Evolutionary conservation across 164 flowering plant species (phyloP).

Genomic region (Umbellularia californica): DNA sequence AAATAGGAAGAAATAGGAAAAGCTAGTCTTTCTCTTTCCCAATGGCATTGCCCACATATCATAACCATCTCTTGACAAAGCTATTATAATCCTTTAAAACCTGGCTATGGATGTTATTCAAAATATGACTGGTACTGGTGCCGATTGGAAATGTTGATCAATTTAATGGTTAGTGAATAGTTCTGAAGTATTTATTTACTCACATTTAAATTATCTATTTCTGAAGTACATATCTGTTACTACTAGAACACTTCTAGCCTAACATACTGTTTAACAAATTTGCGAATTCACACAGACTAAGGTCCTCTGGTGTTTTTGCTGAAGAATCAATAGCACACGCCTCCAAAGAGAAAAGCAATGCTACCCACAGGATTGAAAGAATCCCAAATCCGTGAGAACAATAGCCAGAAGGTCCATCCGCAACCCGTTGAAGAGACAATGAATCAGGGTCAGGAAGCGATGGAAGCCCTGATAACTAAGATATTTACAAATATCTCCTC

Average conservation of each 20-base stretch:
- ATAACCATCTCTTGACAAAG: not conserved
- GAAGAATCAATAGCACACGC: constrained; percentile 16
- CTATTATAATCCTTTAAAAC: too few species aligned
- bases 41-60: not conserved
- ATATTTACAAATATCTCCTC: constrained; percentile 79
- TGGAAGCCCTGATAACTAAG: constrained; percentile 68
- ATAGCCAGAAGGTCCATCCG: constrained; percentile 91
- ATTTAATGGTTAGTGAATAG: not conserved
- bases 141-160: not conserved
- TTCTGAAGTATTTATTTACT: not conserved
- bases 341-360: constrained; percentile 55
- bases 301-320: constrained; percentile 18
- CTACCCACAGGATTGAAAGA: constrained; percentile 78
- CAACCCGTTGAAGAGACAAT: constrained; percentile 91
- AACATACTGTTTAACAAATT: constrained; percentile 5
- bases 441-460: constrained; percentile 63
- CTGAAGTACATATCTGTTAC: not conserved
- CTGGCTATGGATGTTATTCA: not conserved
- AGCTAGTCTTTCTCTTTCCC: not conserved
- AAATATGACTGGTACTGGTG: not conserved
- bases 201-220: not conserved
- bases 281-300: constrained; percentile 23
- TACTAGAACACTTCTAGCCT: not conserved
- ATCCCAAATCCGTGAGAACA: constrained; percentile 68
- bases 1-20: not conserved